phyloP scores from a whole-genome alignment of 352 stramenopile species.

The Phytophthora pisi region DNA sequence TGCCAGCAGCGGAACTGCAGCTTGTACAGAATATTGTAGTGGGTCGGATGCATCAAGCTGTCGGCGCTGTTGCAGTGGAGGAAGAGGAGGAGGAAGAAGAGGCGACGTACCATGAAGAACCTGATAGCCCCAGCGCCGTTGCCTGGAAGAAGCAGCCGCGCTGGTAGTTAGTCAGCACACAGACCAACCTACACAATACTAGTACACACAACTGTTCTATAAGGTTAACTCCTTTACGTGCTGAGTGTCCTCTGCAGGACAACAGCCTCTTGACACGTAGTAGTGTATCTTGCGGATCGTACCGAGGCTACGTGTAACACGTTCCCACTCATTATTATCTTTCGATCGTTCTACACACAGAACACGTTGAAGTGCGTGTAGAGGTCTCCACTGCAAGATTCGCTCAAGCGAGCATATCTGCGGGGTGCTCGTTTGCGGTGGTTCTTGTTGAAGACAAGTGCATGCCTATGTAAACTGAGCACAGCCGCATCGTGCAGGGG shows the following conservation, averaged over 20 bases:
- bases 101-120: constrained; percentile 19
- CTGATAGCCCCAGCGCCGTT: constrained; percentile 22
- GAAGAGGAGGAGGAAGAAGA: constrained; percentile 33
- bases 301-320: no score
- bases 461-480: constrained; percentile 11
- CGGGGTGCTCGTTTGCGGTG: no score
- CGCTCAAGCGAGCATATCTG: background rate
- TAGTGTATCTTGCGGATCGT: no score
- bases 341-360: no score
- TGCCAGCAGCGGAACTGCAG: constrained; percentile 70
- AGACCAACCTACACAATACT: constrained; percentile 7
- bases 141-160: constrained; percentile 38
- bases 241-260: background rate
- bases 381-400: background rate
- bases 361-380: background rate
- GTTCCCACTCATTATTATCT: no score
- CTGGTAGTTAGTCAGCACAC: constrained; percentile 27
- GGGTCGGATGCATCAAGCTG: constrained; percentile 1
- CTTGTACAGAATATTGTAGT: constrained; percentile 52
- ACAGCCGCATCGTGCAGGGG: background rate
- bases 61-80: constrained; percentile 11
- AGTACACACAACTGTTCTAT: constrained; percentile 25
- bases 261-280: background rate
- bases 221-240: background rate
- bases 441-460: constrained; percentile 11